Evolutionary conservation across 2,329 filamentous ascomycete genomes (phyloP).

Genomic region (Cadophora sp.): DNA sequence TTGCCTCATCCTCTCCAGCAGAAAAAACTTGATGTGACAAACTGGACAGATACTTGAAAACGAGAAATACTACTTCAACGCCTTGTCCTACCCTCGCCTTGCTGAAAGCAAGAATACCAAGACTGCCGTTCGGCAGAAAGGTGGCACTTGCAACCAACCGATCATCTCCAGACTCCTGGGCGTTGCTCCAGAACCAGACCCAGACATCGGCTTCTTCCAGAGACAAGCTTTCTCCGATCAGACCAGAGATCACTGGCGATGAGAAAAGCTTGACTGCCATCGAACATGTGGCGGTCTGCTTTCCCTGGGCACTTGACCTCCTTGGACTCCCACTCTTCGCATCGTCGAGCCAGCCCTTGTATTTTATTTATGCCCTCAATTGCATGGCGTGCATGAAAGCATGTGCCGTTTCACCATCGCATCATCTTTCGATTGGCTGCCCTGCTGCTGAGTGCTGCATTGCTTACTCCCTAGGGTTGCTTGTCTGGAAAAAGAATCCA

Average conservation of each 20-base stretch:
- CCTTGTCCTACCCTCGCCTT: neutral
- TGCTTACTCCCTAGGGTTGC: neutral
- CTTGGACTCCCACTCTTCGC: neutral
- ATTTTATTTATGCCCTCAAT: slow-evolving; percentile 9
- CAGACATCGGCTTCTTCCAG: slow-evolving; percentile 12
- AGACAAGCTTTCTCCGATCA: slow-evolving; percentile 17
- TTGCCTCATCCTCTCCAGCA: neutral
- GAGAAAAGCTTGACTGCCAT: slow-evolving; percentile 17
- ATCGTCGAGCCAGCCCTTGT: slow-evolving; percentile 3
- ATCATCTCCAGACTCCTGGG: neutral
- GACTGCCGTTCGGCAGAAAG: slow-evolving; percentile 8
- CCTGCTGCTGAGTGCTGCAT: neutral
- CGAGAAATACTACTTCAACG: neutral
- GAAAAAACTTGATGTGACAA: neutral
- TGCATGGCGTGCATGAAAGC: slow-evolving; percentile 8
- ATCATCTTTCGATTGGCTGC: slow-evolving; percentile 7
- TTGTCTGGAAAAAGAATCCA: neutral
- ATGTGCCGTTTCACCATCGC: slow-evolving; percentile 14
- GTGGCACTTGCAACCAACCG: neutral
- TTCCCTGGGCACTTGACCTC: neutral
- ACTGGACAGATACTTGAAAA: neutral
- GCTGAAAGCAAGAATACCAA: slow-evolving; percentile 6
- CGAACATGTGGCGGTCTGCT: slow-evolving; percentile 12
- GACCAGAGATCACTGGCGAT: slow-evolving; percentile 3
- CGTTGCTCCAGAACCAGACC: neutral